Evolutionary conservation across 2,329 filamentous ascomycete genomes (phyloP), one percentile per base, ranked within the genome.

Genomic region (Sclerotinia glacialis): DNA sequence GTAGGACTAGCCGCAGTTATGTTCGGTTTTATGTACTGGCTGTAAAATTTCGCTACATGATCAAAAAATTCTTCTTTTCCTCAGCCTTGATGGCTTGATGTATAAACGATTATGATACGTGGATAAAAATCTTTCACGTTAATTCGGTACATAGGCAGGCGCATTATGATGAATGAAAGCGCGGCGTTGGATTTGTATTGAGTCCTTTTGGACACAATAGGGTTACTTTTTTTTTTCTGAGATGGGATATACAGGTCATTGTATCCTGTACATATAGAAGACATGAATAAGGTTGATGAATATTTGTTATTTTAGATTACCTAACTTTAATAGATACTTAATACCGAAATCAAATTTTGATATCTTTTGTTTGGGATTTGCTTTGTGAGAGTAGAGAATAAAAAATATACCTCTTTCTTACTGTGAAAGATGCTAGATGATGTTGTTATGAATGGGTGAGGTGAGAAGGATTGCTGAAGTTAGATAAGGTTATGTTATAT

Each of bases 21-120:
- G 81, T 75, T 84, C 68, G 77, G 82, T 50, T 83, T 84, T 69
- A 79, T 82, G 44, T 78, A 82, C 68, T 83, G 81, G 80, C 72
- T 84, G 67, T 83, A 75, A 69, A 78, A 56, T 60, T 40, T 49
- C 31, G 31, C 23, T 28, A 55, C 37, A 31, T 49, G 47, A 31
- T 59, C n/a, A 31, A 50, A 53, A 21, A 58, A 14, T 21, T n/a
- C 26, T 58, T 54, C 63, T 58, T 60, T 31, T 52, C 21, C 11
- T 54, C 56, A 47, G 66, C 65, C 64, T 66, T 61, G 34, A 56
- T 52, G 34, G 34, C 23, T 44, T 56, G 46, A 67, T 68, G 66
- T 50, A 67, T 71, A 67, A 65, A 69, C 47, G 58, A 63, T 64
- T 40, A 52, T 59, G 65, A 65, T 54, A 42, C 28, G 42, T 67